Evolutionary conservation across 805 yeast genomes (phyloP), one percentile per base, ranked within the genome.

Genomic region (Metschnikowia lunata): DNA sequence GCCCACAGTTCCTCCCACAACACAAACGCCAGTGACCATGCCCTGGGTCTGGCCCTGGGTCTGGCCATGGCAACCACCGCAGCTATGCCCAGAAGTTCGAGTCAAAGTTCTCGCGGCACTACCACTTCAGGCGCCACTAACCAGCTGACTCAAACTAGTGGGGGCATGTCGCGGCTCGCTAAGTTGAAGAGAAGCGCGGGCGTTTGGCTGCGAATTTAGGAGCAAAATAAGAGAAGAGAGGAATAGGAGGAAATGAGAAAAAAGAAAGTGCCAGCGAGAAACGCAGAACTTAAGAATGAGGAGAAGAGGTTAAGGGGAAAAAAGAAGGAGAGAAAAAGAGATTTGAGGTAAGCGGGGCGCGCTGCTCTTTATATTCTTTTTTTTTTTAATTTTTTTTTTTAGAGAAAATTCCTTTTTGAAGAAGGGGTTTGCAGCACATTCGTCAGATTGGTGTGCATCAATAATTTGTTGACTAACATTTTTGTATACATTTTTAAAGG

Each of bases 21-120:
- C 42, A 36, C 43, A 15, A 30, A 29, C 15, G 26, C n/a, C 29
- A n/a, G 45, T 40, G 5, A 18, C 23, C 23, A 18, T 5, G 23
- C 23, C 23, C 23, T 18, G 23, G 23, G 23, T n/a, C n/a, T n/a
- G n/a, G 37, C 40, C 14, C 30, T n/a, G 13, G 34, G 13, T 2
- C 44, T 35, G 45, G 34, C 46, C 8, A 18, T 31, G 14, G 30
- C 15, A 9, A 33, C 36, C 23, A n/a, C 30, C 26, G 26, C 34
- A 30, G 7, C 46, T 14, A 38, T 50, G 26, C 40, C 43, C 15
- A 28, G 64, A 45, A 56, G 64, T 6, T 42, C 51, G 12, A 55
- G 56, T 40, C 45, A 53, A 11, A 38, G 42, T 8, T 58, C 62
- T 15, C 39, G 36, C 34, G 36, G 38, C 8, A 51, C 57, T 4